These are phyloP conservation scores for Actinomortierella ambigua DNA, from an alignment of 371 early-diverging fungal genomes.

Conservation along the genomic window DNA sequence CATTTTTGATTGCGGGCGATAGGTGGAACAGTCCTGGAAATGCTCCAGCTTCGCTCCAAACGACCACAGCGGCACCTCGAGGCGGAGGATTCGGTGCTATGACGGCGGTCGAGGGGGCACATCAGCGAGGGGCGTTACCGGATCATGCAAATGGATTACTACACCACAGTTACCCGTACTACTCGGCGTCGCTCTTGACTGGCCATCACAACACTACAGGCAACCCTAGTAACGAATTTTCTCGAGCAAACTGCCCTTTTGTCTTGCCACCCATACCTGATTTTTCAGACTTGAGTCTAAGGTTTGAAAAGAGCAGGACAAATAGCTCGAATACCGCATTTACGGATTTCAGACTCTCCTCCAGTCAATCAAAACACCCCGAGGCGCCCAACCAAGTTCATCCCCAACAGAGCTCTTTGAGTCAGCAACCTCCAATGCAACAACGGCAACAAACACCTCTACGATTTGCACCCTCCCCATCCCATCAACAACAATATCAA, in stretches of 20 bases:
- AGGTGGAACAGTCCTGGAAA: no score
- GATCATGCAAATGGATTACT: no score
- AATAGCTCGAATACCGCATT: constrained; percentile 6
- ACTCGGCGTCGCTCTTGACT: no score
- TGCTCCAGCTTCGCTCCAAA: no score
- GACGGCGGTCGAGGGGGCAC: no score
- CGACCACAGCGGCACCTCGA: no score
- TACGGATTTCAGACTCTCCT: background rate
- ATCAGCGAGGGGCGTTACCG: no score
- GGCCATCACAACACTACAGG: no score
- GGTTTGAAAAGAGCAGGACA: constrained; percentile 20
- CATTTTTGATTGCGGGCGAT: no score
- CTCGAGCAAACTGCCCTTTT: constrained; percentile 5
- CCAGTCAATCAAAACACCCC: background rate
- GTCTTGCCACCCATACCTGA: constrained; percentile 36
- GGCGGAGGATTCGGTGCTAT: no score
- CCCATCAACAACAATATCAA: background rate
- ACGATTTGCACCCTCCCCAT: background rate
- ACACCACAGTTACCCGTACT: no score
- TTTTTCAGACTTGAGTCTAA: constrained; percentile 32
- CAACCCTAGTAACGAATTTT: no score
- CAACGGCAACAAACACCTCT: background rate
- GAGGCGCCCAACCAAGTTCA: background rate
- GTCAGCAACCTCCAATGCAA: background rate
- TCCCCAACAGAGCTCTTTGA: background rate